Base-by-base conservation (phyloP, 306 rosid genomes). In the Ammopiptanthus mongolicus region DNA sequence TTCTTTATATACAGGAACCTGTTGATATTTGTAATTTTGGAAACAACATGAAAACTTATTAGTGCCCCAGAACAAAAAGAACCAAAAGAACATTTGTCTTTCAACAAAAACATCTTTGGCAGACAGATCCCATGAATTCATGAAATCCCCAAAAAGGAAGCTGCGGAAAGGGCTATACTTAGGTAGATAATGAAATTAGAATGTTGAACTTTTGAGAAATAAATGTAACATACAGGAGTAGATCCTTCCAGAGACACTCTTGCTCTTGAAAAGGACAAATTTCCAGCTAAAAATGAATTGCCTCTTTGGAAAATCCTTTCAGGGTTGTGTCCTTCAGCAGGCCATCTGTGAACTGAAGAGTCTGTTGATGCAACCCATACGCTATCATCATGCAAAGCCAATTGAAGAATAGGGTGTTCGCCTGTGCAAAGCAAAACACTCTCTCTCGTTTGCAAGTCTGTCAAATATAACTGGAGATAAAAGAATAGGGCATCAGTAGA, bases 371-470 rank as follows among this genome's bases (percentile, higher is more conserved):
- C 91, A 77, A 72, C 96, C 97, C 97, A 92, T 68, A 92, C 73
- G 77, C 82, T 88, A 71, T 92, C 89, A 44, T 92, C 93, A 65
- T 88, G 86, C 82, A 90, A 61, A 65, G 96, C 96, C 83, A 92
- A 65, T 80, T 90, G 84, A 73, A 79, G 84, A 50, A 92, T 82
- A 50, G 97, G 97, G 69, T 90, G 79, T 21, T 92, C 89, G 81
- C 90, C 97, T 13, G 91, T 78, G 84, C 91, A 88, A 78, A 92
- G 90, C 72, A 92, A 76, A 65, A 85, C 84, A 87, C 97, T 92
- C 76, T 90, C 96, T 80, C 97, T 90, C 0, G 96, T 90, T 36
- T 85, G 88, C 96, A 92, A 82, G 84, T 92, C 97, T 68, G 97
- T 92, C 86, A 92, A 47, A 83, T 92, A 92, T 78, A 92, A 75